Conservation (phyloP, 2,329 filamentous ascomycete species). For the Trichoderma koningiopsis region DNA sequence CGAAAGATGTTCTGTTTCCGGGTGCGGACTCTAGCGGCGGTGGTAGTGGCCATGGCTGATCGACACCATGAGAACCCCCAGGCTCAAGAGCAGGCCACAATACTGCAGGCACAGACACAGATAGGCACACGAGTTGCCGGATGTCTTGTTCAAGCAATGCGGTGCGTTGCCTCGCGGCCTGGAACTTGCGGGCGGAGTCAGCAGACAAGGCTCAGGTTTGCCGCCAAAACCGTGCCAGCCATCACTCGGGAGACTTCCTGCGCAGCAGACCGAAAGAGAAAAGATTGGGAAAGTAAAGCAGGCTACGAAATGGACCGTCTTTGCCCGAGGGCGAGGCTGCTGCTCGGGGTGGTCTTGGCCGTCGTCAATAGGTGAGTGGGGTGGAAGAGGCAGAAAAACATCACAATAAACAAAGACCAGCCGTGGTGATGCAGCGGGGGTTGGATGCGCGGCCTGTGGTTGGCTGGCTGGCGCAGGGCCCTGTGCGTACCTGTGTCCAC, state of each 20-base stretch:
- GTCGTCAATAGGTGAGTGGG: slow-evolving; percentile 12
- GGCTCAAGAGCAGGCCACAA: neutral
- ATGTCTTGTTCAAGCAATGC: neutral
- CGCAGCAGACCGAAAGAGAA: neutral
- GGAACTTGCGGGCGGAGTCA: slow-evolving; percentile 15
- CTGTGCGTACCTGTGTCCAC: neutral
- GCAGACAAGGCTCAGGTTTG: slow-evolving; percentile 21
- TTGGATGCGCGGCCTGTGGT: slow-evolving; percentile 3
- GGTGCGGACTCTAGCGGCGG: slow-evolving; percentile 48
- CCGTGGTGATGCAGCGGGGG: neutral
- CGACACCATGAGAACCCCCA: neutral
- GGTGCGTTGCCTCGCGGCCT: slow-evolving; percentile 3
- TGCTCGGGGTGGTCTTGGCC: neutral
- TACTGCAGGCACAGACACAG: neutral
- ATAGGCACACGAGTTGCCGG: neutral
- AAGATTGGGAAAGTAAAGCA: neutral
- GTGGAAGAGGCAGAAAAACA: slow-evolving; percentile 11
- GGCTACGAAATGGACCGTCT: neutral
- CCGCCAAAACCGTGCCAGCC: slow-evolving; percentile 3
- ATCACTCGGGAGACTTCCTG: neutral
- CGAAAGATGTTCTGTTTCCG: slow-evolving; percentile 55
- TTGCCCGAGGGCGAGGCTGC: slow-evolving; percentile 1
- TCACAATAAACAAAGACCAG: slow-evolving; percentile 1
- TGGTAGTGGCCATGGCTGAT: slow-evolving; percentile 34
- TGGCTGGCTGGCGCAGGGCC: neutral